phyloP scores from a whole-genome alignment of 148 eudicot species.

The Rhododendron williamsianum region DNA sequence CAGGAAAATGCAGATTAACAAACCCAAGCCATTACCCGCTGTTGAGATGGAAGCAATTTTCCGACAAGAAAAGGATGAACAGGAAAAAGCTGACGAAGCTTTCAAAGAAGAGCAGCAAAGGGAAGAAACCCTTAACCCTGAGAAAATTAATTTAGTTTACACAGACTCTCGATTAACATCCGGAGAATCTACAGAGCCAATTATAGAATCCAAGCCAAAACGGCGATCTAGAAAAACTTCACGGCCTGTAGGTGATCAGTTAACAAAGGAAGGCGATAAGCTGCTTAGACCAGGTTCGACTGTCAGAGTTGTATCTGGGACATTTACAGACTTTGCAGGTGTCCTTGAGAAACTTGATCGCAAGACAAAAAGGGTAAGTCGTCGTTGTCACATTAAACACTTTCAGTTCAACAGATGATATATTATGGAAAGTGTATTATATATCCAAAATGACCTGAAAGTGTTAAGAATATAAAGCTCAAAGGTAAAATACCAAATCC shows the following conservation, averaged over 20 bases:
- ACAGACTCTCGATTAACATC: constrained; percentile 19
- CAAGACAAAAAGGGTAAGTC: constrained; percentile 56
- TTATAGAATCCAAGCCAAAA: constrained; percentile 31
- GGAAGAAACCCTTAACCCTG: constrained; percentile 22
- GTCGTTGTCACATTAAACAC: neutral
- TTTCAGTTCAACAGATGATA: neutral
- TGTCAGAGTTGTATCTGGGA: constrained; percentile 72
- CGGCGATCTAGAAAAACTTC: constrained; percentile 35
- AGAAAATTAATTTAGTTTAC: constrained; percentile 14
- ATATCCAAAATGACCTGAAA: neutral
- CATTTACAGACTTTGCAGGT: constrained; percentile 85
- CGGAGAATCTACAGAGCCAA: constrained; percentile 19
- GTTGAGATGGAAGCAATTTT: constrained; percentile 71
- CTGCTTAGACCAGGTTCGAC: constrained; percentile 51
- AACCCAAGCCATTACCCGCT: constrained; percentile 71
- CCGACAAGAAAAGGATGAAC: constrained; percentile 73
- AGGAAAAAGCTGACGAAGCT: constrained; percentile 72
- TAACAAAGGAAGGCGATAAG: constrained; percentile 27
- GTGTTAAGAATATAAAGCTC: neutral
- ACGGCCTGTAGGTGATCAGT: constrained; percentile 12
- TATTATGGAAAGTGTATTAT: neutral
- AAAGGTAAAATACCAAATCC: neutral
- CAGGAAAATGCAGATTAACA: constrained; percentile 79
- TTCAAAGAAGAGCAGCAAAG: constrained; percentile 54
- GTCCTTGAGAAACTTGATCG: constrained; percentile 64